phyloP scores from a whole-genome alignment of 257 asterid species.

The Solanum phureja region DNA sequence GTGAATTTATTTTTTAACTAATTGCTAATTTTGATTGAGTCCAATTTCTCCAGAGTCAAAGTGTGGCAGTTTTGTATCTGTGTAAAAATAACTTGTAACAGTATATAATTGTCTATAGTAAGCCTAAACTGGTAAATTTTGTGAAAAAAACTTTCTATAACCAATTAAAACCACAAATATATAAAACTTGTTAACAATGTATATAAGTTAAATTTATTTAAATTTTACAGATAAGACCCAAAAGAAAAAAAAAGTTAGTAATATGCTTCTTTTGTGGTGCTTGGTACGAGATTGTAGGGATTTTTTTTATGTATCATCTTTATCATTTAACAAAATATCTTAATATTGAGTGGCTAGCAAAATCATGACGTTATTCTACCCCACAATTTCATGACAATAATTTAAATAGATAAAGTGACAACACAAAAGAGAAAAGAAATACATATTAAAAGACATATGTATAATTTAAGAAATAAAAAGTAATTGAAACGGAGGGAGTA shows the following conservation, averaged over 20 bases:
- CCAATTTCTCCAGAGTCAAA: neutral
- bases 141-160: too few relatives aligned
- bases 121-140: neutral
- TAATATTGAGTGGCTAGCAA: neutral
- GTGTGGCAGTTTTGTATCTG: neutral
- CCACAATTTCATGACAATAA: neutral
- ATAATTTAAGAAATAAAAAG: neutral
- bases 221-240: neutral
- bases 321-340: neutral
- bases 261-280: neutral
- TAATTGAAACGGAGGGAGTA: neutral
- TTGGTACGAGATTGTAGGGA: neutral
- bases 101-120: neutral
- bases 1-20: neutral
- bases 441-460: neutral
- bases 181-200: neutral
- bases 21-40: neutral
- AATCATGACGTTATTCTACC: neutral
- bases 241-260: neutral
- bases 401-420: neutral
- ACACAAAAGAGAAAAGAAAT: neutral
- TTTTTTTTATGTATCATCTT: neutral
- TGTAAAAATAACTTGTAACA: neutral
- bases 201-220: neutral
- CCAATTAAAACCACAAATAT: too few relatives aligned